These are phyloP conservation scores for Aspergillus fischeri DNA, from an alignment of 2,329 filamentous ascomycete species.

Conservation along the genomic window DNA sequence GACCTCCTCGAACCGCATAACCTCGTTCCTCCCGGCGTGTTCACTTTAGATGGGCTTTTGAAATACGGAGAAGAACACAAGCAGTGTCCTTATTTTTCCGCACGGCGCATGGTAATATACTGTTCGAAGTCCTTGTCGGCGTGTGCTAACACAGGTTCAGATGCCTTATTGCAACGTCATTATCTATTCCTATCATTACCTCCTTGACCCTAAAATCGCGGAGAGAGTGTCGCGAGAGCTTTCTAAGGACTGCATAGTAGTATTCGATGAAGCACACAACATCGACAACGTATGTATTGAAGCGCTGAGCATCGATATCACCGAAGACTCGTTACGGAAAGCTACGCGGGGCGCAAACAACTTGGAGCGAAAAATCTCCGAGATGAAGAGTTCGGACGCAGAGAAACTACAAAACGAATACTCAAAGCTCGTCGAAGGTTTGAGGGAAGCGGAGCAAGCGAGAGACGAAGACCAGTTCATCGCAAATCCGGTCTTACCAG, in stretches of 20 bases:
- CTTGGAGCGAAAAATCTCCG: slow-evolving; percentile 80
- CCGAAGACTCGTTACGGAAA: slow-evolving; percentile 87
- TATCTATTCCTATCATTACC: slow-evolving; percentile 98
- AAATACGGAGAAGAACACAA: slow-evolving; percentile 92
- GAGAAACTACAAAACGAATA: slow-evolving; percentile 95
- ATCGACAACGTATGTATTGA: slow-evolving; percentile 99
- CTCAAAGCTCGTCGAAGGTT: slow-evolving; percentile 85
- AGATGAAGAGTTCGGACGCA: slow-evolving; percentile 95
- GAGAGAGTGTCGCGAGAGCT: slow-evolving; percentile 92
- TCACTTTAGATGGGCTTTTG: slow-evolving; percentile 85
- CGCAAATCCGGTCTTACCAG: slow-evolving; percentile 88
- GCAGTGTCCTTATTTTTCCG: slow-evolving; percentile 96
- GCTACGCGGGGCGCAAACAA: slow-evolving; percentile 88
- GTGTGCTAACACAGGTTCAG: slow-evolving; percentile 41
- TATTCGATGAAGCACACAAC: slow-evolving; percentile 98
- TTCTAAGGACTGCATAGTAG: slow-evolving; percentile 96
- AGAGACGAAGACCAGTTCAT: slow-evolving; percentile 94
- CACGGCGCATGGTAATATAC: slow-evolving; percentile 72
- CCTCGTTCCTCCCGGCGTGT: slow-evolving; percentile 88
- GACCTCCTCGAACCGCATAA: slow-evolving; percentile 94
- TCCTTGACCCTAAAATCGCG: slow-evolving; percentile 96
- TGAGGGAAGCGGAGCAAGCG: slow-evolving; percentile 82
- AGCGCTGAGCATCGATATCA: slow-evolving; percentile 92
- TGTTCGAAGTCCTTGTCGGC: background rate
- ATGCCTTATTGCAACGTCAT: slow-evolving; percentile 99